Conservation (phyloP, 2,329 filamentous ascomycete genomes). For the Aspergillus fructus region DNA sequence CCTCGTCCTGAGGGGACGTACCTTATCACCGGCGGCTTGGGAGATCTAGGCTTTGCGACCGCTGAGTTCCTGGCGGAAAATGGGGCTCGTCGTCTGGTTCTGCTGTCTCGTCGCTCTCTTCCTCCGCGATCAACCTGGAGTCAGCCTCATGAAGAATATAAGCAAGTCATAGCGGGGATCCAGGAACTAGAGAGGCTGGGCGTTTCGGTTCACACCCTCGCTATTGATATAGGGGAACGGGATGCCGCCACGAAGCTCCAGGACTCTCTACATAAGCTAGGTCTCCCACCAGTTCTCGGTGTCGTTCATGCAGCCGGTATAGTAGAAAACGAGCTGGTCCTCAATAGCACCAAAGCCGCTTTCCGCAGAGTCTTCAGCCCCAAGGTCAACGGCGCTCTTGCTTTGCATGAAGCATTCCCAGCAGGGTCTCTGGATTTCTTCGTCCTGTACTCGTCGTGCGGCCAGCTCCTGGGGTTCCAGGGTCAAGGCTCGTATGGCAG, state of each 20-base stretch:
- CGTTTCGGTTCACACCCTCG: conserved; percentile 31
- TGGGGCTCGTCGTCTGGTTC: conserved; percentile 43
- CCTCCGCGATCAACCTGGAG: conserved; percentile 36
- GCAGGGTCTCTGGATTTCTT: conserved; percentile 8
- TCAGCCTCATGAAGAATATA: neutral
- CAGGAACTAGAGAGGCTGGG: conserved; percentile 31
- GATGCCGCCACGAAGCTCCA: conserved; percentile 24
- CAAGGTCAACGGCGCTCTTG: conserved; percentile 3
- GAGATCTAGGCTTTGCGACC: conserved; percentile 41
- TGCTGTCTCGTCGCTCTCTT: conserved; percentile 40
- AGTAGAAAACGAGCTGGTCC: neutral
- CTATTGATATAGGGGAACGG: conserved; percentile 36
- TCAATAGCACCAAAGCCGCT: neutral
- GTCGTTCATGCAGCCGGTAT: conserved; percentile 12
- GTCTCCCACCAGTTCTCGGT: conserved; percentile 6
- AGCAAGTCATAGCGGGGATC: conserved; percentile 23
- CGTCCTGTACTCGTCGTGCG: conserved; percentile 9
- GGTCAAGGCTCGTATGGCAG: conserved; percentile 8
- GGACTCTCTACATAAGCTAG: neutral
- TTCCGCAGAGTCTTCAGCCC: conserved; percentile 6
- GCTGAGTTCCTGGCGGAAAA: conserved; percentile 39
- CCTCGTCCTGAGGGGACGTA: conserved; percentile 37
- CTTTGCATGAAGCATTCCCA: conserved; percentile 3
- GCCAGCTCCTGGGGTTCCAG: conserved; percentile 8
- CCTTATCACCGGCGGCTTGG: conserved; percentile 44